Base-by-base conservation (phyloP, 2,329 filamentous ascomycete species). In the Aspergillus cejpii region DNA sequence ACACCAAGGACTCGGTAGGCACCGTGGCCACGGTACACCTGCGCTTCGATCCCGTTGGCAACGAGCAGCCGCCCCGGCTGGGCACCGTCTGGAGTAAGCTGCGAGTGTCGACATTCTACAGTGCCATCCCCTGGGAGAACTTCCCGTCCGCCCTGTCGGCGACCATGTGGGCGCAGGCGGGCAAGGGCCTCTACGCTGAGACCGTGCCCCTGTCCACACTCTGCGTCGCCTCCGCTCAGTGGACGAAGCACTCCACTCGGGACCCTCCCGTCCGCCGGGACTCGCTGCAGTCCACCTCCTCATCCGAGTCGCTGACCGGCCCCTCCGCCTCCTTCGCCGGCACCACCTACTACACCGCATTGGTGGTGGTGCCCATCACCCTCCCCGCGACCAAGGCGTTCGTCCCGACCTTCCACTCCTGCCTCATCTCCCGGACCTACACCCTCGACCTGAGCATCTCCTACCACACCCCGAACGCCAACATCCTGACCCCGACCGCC, bases 371-470 rank as follows among this genome's bases (percentile, higher is more conserved):
- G 1, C 83, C 83, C 0, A 68, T 86, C 55, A 74, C 74, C 1
- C 71, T 85, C 0, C 82, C 83, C 2, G 57, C 60, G n/a, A 69
- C 69, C 50, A 84, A 82, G 54, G 68, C 74, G 20, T 84, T 84
- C 60, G 67, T 84, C 15, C 84, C 83, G 1, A 83, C 81, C 2
- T 87, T 87, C 66, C 80, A 85, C 67, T 75, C 77, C 29, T 87
- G 83, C 61, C 74, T 86, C 42, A 68, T 80, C 36, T 80, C 78
- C n/a, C 74, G 84, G 41, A 67, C 73, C 14, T 87, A 87, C 61
- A 63, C 70, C 3, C 72, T 87, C 11, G 76, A 80, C 42, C 64
- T 87, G 45, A 69, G 71, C 11, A 63, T 87, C 17, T 72, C 75
- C 3, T 72, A 78, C 39, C 73, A 77, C 53, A 73, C 74, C 0